Conservation (phyloP, 78 protist genomes). For the Dictyostelium discoideum region dicty_2.7 NC_007091.3:350501-351000, state of each 20-base stretch:
- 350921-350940: slow-evolving; percentile 82
- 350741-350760: slow-evolving; percentile 71
- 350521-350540: slow-evolving; percentile 55
- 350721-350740: slow-evolving; percentile 18
- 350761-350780: slow-evolving; percentile 94
- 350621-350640: slow-evolving; percentile 95
- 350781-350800: slow-evolving; percentile 93
- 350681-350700: slow-evolving; percentile 86
- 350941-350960: slow-evolving; percentile 88
- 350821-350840: slow-evolving; percentile 91
- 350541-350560: slow-evolving; percentile 81
- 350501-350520: slow-evolving; percentile 55
- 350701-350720: slow-evolving; percentile 75
- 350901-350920: slow-evolving; percentile 60
- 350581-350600: slow-evolving; percentile 83
- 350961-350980: too few species aligned
- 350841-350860: slow-evolving; percentile 94
- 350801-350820: slow-evolving; percentile 98
- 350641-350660: slow-evolving; percentile 92
- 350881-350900: slow-evolving; percentile 80
- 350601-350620: slow-evolving; percentile 88
- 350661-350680: slow-evolving; percentile 63
- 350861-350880: slow-evolving; percentile 84
- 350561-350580: slow-evolving; percentile 88
- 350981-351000: not conserved